These are phyloP conservation scores for Dactylonectria estremocensis DNA, from an alignment of 2,329 filamentous ascomycete genomes.

Conservation along the genomic window DNA sequence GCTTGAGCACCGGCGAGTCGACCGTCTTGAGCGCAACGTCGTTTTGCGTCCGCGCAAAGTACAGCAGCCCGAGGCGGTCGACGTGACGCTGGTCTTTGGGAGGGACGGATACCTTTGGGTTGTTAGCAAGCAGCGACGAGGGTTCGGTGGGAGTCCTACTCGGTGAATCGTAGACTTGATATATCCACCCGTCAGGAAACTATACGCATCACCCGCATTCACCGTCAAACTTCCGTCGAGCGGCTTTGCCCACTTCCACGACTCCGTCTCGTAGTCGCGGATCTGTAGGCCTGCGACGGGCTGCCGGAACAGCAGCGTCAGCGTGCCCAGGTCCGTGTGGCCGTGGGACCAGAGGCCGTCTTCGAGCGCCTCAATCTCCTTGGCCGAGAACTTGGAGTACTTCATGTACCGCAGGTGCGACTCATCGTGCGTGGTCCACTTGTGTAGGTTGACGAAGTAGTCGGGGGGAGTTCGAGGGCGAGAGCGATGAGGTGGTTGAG, in stretches of 20 bases:
- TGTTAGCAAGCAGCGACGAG: neutral
- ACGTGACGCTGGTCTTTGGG: constrained; percentile 60
- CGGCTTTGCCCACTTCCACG: constrained; percentile 67
- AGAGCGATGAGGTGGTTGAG: constrained; percentile 74
- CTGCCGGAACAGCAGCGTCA: constrained; percentile 72
- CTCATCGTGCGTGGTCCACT: constrained; percentile 71
- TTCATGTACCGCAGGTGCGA: constrained; percentile 76
- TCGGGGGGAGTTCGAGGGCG: constrained; percentile 73
- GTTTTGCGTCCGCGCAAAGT: constrained; percentile 64
- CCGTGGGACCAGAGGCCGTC: constrained; percentile 62
- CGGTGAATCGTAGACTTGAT: constrained; percentile 61
- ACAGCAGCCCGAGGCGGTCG: constrained; percentile 65
- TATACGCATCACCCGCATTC: constrained; percentile 65
- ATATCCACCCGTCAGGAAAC: constrained; percentile 64
- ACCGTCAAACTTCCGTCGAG: constrained; percentile 66
- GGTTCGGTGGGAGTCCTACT: constrained; percentile 32
- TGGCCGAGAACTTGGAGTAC: constrained; percentile 64
- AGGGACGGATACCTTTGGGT: constrained; percentile 53
- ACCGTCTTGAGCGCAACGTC: constrained; percentile 56
- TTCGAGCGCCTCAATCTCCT: constrained; percentile 62
- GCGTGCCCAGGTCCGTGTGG: constrained; percentile 70
- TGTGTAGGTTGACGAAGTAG: constrained; percentile 67
- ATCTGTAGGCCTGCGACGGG: constrained; percentile 72
- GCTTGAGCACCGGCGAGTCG: constrained; percentile 56
- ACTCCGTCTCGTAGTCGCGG: constrained; percentile 58